A percentile compares a stretch with the other conserved stretches of the same genome.
Conservation (phyloP, 2,329 filamentous ascomycete species). For the Hansfordia pulvinata region DNA sequence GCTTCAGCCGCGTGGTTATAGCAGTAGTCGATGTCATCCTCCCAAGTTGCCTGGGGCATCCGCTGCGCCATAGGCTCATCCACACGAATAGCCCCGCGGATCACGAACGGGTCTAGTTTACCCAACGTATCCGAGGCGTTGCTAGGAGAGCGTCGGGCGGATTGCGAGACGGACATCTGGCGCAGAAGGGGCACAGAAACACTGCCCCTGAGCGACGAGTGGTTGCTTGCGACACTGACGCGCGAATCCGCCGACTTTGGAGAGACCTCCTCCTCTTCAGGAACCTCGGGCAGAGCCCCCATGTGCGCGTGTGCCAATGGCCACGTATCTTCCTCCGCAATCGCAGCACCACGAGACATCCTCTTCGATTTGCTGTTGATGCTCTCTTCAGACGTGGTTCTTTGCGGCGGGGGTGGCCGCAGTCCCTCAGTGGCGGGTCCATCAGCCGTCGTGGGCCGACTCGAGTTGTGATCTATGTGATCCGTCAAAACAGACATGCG, state of each 20-base stretch:
- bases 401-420: too few relatives aligned
- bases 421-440: conserved; percentile 2
- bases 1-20: conserved; percentile 57
- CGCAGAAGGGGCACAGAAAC: conserved; percentile 41
- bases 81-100: conserved; percentile 19
- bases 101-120: conserved; percentile 24
- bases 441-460: conserved; percentile 6
- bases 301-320: conserved; percentile 24
- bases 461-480: too few relatives aligned
- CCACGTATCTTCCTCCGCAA: conserved; percentile 28
- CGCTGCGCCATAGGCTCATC: too few relatives aligned
- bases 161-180: conserved; percentile 23
- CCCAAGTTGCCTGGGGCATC: too few relatives aligned
- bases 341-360: conserved; percentile 26
- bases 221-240: conserved; percentile 30
- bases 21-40: conserved; percentile 58
- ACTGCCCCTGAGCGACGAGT: conserved; percentile 38
- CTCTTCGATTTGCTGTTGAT: conserved; percentile 3
- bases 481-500: conserved; percentile 32
- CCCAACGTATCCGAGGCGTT: conserved; percentile 39
- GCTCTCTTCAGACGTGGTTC: too few relatives aligned
- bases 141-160: conserved; percentile 22
- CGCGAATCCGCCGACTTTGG: conserved; percentile 22
- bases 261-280: conserved; percentile 46
- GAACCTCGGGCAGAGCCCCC: conserved; percentile 39